These are phyloP conservation scores for Ustilago sp. DNA, from an alignment of 1,284 basidiomycete species.

Conservation along the genomic window DNA sequence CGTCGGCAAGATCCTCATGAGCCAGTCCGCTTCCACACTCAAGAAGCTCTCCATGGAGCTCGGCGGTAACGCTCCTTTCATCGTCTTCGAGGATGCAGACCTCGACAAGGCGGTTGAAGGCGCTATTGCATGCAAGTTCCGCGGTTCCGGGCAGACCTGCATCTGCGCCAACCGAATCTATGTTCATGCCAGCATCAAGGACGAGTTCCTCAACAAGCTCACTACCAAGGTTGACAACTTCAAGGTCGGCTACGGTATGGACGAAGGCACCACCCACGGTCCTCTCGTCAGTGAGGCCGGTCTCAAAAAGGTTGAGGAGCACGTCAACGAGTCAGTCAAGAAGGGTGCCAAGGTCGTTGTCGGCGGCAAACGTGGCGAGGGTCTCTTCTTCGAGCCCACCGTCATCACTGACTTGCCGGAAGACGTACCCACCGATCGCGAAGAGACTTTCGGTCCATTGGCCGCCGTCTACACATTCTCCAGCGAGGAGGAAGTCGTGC, in stretches of 20 bases:
- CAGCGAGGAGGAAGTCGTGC: constrained; percentile 90
- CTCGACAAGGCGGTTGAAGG: constrained; percentile 91
- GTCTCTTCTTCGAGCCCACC: constrained; percentile 86
- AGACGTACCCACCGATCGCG: constrained; percentile 72
- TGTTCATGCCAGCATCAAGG: constrained; percentile 78
- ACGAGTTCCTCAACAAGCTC: constrained; percentile 84
- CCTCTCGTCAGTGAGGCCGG: constrained; percentile 91
- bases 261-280: constrained; percentile 82
- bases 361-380: constrained; percentile 79
- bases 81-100: constrained; percentile 96
- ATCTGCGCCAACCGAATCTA: constrained; percentile 73
- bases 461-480: constrained; percentile 79
- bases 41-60: constrained; percentile 79
- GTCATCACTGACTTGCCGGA: constrained; percentile 86
- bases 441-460: constrained; percentile 69
- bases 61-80: constrained; percentile 89
- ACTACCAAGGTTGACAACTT: constrained; percentile 86
- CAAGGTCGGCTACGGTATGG: constrained; percentile 90
- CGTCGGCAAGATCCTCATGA: constrained; percentile 89
- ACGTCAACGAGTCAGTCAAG: constrained; percentile 85
- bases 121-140: constrained; percentile 90
- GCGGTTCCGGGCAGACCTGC: constrained; percentile 90
- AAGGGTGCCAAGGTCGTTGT: constrained; percentile 88
- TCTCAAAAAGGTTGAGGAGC: constrained; percentile 85
- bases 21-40: constrained; percentile 83